Base-by-base conservation (phyloP, 2,329 filamentous ascomycete genomes). In the Cordyceps javanica region DNA sequence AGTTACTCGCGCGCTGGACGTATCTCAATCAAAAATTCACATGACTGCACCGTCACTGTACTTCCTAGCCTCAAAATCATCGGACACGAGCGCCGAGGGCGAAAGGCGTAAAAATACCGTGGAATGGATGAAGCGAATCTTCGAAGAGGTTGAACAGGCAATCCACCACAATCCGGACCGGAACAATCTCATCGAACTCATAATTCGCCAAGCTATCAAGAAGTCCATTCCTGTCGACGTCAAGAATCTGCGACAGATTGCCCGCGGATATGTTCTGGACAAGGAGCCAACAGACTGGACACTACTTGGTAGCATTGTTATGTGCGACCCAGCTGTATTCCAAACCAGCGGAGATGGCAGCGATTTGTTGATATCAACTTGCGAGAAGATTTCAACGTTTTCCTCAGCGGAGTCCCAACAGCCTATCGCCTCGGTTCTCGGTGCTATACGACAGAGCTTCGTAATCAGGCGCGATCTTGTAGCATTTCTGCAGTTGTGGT, bases 241-340 rank as follows among this genome's bases (percentile, higher is more conserved):
- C 2, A 66, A 70, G 0, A 73, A 75, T 30, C 67, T 82, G 3
- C 74, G 75, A 10, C 60, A 60, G 1, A 66, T 80, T 16, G 80
- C 76, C 54, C 72, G 67, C 44, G 63, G 70, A 2, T 78, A 78
- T 60, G 78, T 72, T 1, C 60, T 79, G 3, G 61, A 64, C 1
- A 55, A 62, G 9, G 62, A 68, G 4, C 63, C 55, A 5, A 73
- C 71, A 3, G 72, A 78, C 46, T 80, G 79, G 77, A 60, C 60
- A 0, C 63, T 81, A 10, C 62, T 79, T 7, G 73, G 70, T 14
- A 68, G 67, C 13, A 63, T 77, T 26, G 71, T 76, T 1, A 67
- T 68, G 8, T 77, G 78, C 45, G 78, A 82, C 38, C 70, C 76
- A 0, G 79, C 80, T 48, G 70, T 76, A 8, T 78, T 82, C 48